Evolutionary conservation across 345 rosid species (phyloP).

Genomic region (Arabidopsis suecica): DNA sequence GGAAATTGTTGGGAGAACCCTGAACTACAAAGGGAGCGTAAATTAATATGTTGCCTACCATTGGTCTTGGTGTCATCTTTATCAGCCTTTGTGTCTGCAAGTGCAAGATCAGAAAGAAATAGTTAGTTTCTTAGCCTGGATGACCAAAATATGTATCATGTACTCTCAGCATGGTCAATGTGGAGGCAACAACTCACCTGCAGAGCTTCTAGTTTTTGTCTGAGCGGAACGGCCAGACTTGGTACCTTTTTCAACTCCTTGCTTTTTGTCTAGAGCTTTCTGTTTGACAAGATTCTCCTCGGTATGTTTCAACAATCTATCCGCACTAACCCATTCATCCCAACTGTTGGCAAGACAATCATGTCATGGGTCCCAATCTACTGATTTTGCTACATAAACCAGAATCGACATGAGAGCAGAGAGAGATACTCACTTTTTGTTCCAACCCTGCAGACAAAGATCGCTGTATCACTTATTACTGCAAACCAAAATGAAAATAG

Average conservation of each 20-base stretch:
- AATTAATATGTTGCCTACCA: constrained; percentile 49
- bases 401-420: constrained; percentile 34
- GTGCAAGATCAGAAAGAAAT: constrained; percentile 45
- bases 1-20: constrained; percentile 8
- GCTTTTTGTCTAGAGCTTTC: constrained; percentile 66
- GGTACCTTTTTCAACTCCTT: constrained; percentile 61
- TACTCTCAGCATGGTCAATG: constrained; percentile 11
- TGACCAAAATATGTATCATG: not conserved
- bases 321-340: constrained; percentile 95
- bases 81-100: constrained; percentile 75
- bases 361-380: constrained; percentile 43
- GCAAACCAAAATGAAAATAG: constrained; percentile 21
- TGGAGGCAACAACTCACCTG: constrained; percentile 48
- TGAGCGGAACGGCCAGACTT: constrained; percentile 72
- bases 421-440: constrained; percentile 83
- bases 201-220: constrained; percentile 62
- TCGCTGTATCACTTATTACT: constrained; percentile 39
- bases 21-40: not conserved
- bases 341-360: constrained; percentile 74
- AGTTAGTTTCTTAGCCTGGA: constrained; percentile 2
- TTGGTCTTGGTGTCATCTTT: constrained; percentile 83
- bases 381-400: constrained; percentile 17
- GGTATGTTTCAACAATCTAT: constrained; percentile 67
- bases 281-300: constrained; percentile 75
- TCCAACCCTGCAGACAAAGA: constrained; percentile 90